Evolutionary conservation across 1,139 yeast genomes (phyloP), one percentile per base, ranked within the genome.

Genomic region (Yamadazyma atmosphaerica): DNA sequence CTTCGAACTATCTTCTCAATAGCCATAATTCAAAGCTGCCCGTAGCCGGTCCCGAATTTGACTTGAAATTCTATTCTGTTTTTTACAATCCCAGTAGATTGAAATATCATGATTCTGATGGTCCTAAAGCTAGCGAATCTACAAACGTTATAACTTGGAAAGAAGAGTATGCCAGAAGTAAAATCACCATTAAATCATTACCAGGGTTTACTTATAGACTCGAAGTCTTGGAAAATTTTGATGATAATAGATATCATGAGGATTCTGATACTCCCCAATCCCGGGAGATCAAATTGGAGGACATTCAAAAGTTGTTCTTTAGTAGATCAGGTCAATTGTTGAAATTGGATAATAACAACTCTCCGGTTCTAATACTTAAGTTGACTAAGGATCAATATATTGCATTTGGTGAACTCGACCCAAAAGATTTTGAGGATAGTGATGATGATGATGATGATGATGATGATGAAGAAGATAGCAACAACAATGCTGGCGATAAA

Each of bases 171-270:
- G 83, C 88, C 6, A 68, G 81, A 39, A 76, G 84, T 31, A 57
- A 61, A 40, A 75, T 78, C 1, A 58, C 63, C 16, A 54, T 83
- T 7, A 48, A 62, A 38, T 21, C 49, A 52, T 2, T 44, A 45
- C 2, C 38, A 31, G 42, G 42, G 18, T 51, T 37, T 17, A 35
- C 33, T 26, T 85, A 83, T 53, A 56, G 56, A 8, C 50, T 86
- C 27, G 60, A 55, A 9, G 65, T 86, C 2, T 58, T 56, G 2
- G 94, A 86, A 51, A 77, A 76, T 50, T 79, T 83, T 42, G 72
- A 84, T 51, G 95, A 86, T 58, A 88, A 79, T 0, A 63, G 95
- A 41, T 86, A 83, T 52, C 95, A 86, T 51, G 75, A 67, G 10
- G 78, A 74, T 3, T 11, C 23, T 6, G 74, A 65, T 13, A 60